Evolutionary conservation across 768 basidiomycete genomes (phyloP).

Genomic region (Dioszegia aurantiaca): DNA sequence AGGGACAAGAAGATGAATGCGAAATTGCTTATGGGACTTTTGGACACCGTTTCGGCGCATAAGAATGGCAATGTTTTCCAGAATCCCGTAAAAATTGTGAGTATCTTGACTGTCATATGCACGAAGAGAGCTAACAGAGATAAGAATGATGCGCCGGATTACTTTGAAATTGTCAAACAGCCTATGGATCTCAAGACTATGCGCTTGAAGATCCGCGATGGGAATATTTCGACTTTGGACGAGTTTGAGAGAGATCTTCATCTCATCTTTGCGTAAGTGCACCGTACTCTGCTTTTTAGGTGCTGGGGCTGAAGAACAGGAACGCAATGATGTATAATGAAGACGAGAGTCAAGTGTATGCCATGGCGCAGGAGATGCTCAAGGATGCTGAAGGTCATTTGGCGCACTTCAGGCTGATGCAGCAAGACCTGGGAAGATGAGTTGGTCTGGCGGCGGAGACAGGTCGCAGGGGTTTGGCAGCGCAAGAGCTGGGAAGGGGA

Average conservation of each 20-base stretch:
- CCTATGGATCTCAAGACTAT: conserved; percentile 96
- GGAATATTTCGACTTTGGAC: conserved; percentile 70
- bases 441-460: neutral
- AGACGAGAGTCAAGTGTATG: conserved; percentile 76
- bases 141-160: conserved; percentile 78
- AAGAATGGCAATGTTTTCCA: conserved; percentile 86
- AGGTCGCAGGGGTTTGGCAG: too few species aligned
- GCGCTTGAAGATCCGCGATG: conserved; percentile 79
- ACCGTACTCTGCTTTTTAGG: neutral
- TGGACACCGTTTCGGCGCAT: conserved; percentile 77
- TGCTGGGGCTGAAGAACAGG: conserved; percentile 9
- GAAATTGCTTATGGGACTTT: conserved; percentile 73
- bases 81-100: conserved; percentile 72
- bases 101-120: conserved; percentile 10
- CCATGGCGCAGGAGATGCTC: conserved; percentile 86
- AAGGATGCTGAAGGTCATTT: conserved; percentile 47
- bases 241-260: conserved; percentile 88
- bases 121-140: neutral
- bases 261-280: conserved; percentile 78
- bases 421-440: conserved; percentile 32
- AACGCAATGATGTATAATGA: conserved; percentile 97
- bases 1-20: conserved; percentile 58
- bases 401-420: conserved; percentile 41
- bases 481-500: too few species aligned
- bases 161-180: conserved; percentile 85